Base-by-base conservation (phyloP, 371 early-diverging fungal species). In the Lichtheimia ornata region DNA sequence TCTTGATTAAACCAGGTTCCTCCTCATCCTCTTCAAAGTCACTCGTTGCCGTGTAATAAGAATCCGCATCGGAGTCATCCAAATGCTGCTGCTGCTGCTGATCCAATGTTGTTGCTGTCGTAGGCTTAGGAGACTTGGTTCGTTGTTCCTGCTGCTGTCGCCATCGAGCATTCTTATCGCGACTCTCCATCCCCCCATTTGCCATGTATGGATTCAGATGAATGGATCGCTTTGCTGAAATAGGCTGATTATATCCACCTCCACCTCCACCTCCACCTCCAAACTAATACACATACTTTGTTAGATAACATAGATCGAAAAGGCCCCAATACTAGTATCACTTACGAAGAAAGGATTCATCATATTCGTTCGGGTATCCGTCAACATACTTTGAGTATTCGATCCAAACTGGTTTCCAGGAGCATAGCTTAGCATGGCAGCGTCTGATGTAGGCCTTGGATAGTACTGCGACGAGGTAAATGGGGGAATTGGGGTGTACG, bases 1-100 rank as follows among this genome's bases (percentile, higher is more conserved):
- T 18, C 51, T 13, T 49, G 40, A 58, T 44, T 13, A 64, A 24
- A 9, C 59, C 59, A 15, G 52, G 52, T 44, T 53, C 64, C 7
- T 53, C 57, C 12, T 64, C 58, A 12, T 41, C 50, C 4, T 42
- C 53, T 11, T 64, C 44, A 3, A 28, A 44, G 17, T 47, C 47
- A 35, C 35, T 35, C 0, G 49, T 49, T 41, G 64, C 64, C 5
- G 64, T 64, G 15, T 30, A 15, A 52, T 47, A 64, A 24, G 11
- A 9, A 35, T 35, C 35, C 2, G 6, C 11, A 35, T 35, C 35
- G 9, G 35, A 35, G 35, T 35, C 35, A 35, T 35, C 35, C 35
- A 35, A 2, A 35, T 6, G 9, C 6, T 11, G 35, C 9, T 35
- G 35, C 4, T 6, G 9, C 6, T 11, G 35, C 9, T 35, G 35